Evolutionary conservation across 192 early-diverging fungal species (phyloP).

Genomic region (Cladochytrium replicatum): DNA sequence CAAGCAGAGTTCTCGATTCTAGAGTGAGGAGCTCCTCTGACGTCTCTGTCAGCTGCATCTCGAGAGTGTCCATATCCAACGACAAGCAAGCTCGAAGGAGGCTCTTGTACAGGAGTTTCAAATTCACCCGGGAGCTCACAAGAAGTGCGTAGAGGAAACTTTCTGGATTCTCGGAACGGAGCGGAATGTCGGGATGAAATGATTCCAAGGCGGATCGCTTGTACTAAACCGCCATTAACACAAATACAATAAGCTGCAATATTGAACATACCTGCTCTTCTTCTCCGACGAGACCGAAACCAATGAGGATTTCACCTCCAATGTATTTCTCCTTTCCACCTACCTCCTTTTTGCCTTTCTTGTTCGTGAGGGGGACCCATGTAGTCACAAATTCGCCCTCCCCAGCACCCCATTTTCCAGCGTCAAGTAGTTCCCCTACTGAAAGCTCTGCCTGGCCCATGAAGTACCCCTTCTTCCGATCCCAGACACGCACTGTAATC

Average conservation of each 20-base stretch:
- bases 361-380: slow-evolving; percentile 25
- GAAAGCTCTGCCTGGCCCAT: slow-evolving; percentile 31
- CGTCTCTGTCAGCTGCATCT: not conserved
- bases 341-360: slow-evolving; percentile 28
- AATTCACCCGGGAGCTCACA: not conserved
- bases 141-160: no score
- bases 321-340: slow-evolving; percentile 54
- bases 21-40: not conserved
- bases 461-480: slow-evolving; percentile 39
- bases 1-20: not conserved
- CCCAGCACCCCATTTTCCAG: slow-evolving; percentile 22
- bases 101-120: not conserved
- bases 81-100: not conserved
- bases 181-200: no score
- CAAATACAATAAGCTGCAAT: no score
- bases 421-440: slow-evolving; percentile 28
- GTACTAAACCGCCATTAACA: no score
- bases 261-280: no score
- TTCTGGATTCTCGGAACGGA: no score
- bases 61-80: not conserved
- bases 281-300: no score
- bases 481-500: slow-evolving; percentile 37
- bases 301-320: slow-evolving; percentile 39
- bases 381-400: slow-evolving; percentile 13
- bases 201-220: no score